A percentile compares a stretch with the other conserved stretches of the same genome.
These are phyloP conservation scores for Rhinocladiella mackenziei DNA, from an alignment of 2,329 filamentous ascomycete species.

Conservation along the genomic window DNA sequence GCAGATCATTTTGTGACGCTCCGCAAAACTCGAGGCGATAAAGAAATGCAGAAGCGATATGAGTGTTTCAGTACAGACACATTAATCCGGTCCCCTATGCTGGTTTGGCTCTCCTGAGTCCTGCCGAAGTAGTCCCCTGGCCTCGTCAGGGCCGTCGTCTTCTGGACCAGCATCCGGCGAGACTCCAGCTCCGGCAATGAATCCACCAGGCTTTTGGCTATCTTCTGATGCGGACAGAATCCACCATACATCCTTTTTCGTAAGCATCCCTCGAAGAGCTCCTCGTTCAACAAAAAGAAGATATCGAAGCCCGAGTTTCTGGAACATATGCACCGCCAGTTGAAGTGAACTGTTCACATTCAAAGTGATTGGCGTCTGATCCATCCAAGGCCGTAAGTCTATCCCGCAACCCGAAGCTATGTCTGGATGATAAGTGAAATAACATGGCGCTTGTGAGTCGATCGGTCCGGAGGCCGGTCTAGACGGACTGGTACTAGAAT, in stretches of 20 bases:
- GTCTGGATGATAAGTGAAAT: slow-evolving; percentile 78
- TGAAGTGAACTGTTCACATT: slow-evolving; percentile 71
- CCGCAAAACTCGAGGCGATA: not conserved
- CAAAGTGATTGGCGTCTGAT: slow-evolving; percentile 92
- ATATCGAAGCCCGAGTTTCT: slow-evolving; percentile 87
- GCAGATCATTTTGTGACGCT: too few relatives aligned
- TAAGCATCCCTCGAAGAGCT: slow-evolving; percentile 76
- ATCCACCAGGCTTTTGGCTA: slow-evolving; percentile 27
- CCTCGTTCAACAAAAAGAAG: slow-evolving; percentile 82
- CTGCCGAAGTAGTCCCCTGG: slow-evolving; percentile 22
- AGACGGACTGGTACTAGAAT: slow-evolving; percentile 46
- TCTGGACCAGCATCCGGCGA: slow-evolving; percentile 17
- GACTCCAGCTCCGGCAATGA: slow-evolving; percentile 23
- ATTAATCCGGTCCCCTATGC: slow-evolving; percentile 8
- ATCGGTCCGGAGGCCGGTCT: slow-evolving; percentile 44
- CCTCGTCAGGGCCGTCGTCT: slow-evolving; percentile 22
- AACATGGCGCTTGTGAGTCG: slow-evolving; percentile 52
- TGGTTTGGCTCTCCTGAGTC: slow-evolving; percentile 11
- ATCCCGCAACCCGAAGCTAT: slow-evolving; percentile 73
- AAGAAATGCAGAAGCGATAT: not conserved
- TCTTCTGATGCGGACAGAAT: slow-evolving; percentile 75
- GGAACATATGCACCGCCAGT: slow-evolving; percentile 88
- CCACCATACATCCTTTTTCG: slow-evolving; percentile 97
- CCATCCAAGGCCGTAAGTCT: slow-evolving; percentile 96
- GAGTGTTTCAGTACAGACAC: not conserved